Evolutionary conservation across 2,329 filamentous ascomycete genomes (phyloP).

Genomic region (Pyrenochaeta sp.): DNA sequence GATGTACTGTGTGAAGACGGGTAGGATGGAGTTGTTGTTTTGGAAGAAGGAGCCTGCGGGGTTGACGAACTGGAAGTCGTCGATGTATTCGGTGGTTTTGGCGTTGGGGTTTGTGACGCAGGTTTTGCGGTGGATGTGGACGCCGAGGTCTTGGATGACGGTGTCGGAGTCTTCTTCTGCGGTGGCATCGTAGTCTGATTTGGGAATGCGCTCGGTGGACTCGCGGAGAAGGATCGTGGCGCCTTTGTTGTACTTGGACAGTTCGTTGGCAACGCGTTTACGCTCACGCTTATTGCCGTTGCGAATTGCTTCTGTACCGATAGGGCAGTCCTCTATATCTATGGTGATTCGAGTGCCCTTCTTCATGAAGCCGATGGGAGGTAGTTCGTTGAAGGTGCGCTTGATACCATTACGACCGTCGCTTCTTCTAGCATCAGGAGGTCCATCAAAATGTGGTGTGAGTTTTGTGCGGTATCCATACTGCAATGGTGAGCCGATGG

Average conservation of each 20-base stretch:
- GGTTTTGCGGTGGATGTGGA: constrained; percentile 78
- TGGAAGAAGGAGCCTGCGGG: constrained; percentile 97
- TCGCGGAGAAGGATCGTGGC: constrained; percentile 91
- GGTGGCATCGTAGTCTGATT: constrained; percentile 42
- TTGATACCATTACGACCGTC: constrained; percentile 60
- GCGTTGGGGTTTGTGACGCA: constrained; percentile 88
- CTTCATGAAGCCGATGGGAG: constrained; percentile 86
- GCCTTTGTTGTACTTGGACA: constrained; percentile 76
- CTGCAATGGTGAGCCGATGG: constrained; percentile 87
- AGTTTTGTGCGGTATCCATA: constrained; percentile 97
- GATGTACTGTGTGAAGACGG: constrained; percentile 85
- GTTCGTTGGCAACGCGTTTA: constrained; percentile 74
- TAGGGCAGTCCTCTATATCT: constrained; percentile 97
- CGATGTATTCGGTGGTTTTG: constrained; percentile 86
- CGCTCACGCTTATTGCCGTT: constrained; percentile 81
- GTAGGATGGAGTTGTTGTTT: constrained; percentile 98
- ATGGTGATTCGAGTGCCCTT: constrained; percentile 83
- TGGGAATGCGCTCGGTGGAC: constrained; percentile 73
- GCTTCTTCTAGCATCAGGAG: constrained; percentile 61
- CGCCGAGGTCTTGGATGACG: constrained; percentile 63
- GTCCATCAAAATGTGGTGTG: constrained; percentile 92
- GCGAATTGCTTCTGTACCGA: constrained; percentile 86
- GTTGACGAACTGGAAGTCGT: constrained; percentile 84
- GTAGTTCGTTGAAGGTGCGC: constrained; percentile 68
- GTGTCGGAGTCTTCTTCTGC: constrained; percentile 46